Evolutionary conservation across 176 grass and related monocot species (phyloP), one percentile per base, ranked within the genome.

Genomic region (Avena atlantica): DNA sequence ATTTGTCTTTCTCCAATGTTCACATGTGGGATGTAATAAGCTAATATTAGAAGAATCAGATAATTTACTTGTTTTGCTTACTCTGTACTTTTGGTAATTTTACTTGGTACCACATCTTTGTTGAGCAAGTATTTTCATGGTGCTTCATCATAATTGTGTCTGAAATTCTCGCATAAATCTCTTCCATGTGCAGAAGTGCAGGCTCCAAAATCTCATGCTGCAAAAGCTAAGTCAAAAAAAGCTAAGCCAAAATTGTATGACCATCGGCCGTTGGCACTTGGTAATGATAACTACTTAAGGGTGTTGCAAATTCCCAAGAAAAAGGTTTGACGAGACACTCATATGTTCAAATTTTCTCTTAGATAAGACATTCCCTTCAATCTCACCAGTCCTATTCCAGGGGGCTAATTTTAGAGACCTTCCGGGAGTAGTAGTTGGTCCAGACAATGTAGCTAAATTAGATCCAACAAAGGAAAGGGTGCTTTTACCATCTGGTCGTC

Each of bases 381-480:
- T 92, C 25, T 70, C 57, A 75, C 16, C 4, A 37, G 78, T 91
- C 48, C 45, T 76, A 25, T 90, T 95, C 56, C 89, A 98, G 96
- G 96, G 96, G 91, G 93, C 96, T 88, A 98, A 98, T 92, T 98
- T 98, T 91, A 95, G 96, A 91, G 92, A 98, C 68, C 87, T 98
- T 84, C 86, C 90, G 2, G 96, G 96, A 63, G 78, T 98, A 47
- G 83, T 92, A 86, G 81, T 98, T 70, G 90, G 92, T 74, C 59
- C 87, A 71, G 92, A 94, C 52, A 98, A 98, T 78, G 81, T 92
- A n/a, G 96, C 86, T 83, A 91, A 91, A 80, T 85, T 95, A 87
- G 96, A 98, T 79, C 92, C 96, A 64, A 92, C 73, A 85, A 92
- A 86, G 79, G 91, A 98, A 21, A 91, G 74, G 84, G 51, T 92